Base-by-base conservation (phyloP, 345 rosid genomes). In the Cardiospermum halicacabum region DNA sequence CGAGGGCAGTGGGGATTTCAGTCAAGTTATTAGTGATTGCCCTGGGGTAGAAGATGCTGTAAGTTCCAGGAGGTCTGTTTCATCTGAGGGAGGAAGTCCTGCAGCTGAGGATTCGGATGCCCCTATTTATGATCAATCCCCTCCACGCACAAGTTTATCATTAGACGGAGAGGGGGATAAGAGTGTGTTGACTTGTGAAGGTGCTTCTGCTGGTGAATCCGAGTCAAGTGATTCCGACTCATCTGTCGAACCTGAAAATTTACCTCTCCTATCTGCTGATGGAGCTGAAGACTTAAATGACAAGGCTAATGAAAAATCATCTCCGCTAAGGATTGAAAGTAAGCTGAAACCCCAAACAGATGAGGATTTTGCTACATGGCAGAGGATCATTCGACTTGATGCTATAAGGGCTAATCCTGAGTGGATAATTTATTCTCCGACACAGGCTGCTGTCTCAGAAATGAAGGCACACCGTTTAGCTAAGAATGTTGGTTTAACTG, bases 311-410 rank as follows among this genome's bases (percentile, higher is more conserved):
- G 84, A 67, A 58, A 72, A 27, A 66, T 57, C 51, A 0, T 65
- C 84, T 55, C 60, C 73, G 28, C 63, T 77, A 53, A 78, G 66
- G 49, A 9, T 75, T 28, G 80, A 65, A 47, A 67, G 54, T 69
- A 64, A 65, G 50, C 39, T 77, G 56, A 73, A 75, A 64, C 27
- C 63, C 51, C 72, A 60, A 51, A 69, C 69, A n/a, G 89, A 81
- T 11, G 98, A 92, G 74, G 89, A 88, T 73, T 93, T 90, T 66
- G 61, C 72, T 42, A 84, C 90, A 19, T 93, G 94, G 97, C 96
- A 87, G 79, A 85, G 89, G 77, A 93, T 90, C 56, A 90, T 93
- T 64, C 90, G 87, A 36, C 90, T 88, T 39, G 98, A 93, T 77
- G 98, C 98, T 8, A 73, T 93, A 74, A 83, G 97, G 66, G 91